phyloP scores from a whole-genome alignment of 108 stramenopile species.

The Ochromonas danica region DNA sequence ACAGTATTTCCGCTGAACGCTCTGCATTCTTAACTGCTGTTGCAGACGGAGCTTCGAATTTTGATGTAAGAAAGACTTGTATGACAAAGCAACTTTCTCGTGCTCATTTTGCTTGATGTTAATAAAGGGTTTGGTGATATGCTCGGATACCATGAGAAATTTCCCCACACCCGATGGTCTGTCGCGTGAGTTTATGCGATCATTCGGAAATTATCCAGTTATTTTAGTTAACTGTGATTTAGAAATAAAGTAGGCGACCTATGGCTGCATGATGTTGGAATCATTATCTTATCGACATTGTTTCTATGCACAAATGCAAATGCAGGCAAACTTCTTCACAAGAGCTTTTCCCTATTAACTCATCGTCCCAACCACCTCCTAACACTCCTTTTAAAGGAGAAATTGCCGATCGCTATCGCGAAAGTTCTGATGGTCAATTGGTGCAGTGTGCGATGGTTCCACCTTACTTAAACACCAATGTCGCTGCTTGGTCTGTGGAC shows the following conservation, averaged over 20 bases:
- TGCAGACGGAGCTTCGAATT: constrained; percentile 46
- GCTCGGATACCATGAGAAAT: constrained; percentile 32
- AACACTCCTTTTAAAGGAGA: too few species aligned
- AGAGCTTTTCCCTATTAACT: constrained; percentile 35
- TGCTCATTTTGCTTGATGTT: too few species aligned
- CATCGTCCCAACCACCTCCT: too few species aligned
- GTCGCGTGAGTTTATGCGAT: constrained; percentile 53
- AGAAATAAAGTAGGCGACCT: constrained; percentile 36
- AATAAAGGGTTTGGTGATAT: constrained; percentile 46
- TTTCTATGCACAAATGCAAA: neutral
- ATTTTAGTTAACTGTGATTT: constrained; percentile 57
- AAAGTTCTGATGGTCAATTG: too few species aligned
- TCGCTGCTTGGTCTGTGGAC: constrained; percentile 7
- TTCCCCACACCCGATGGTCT: constrained; percentile 55
- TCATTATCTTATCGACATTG: too few species aligned
- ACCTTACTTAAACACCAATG: too few species aligned
- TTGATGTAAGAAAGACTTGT: constrained; percentile 31
- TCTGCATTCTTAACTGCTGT: constrained; percentile 54
- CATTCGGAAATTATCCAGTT: constrained; percentile 60
- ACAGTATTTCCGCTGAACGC: constrained; percentile 49
- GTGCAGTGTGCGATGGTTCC: too few species aligned
- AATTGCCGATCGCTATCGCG: too few species aligned
- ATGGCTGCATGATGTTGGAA: too few species aligned
- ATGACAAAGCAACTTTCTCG: too few species aligned
- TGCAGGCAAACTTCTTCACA: constrained; percentile 32